A percentile compares a stretch with the other conserved stretches of the same genome.
These are phyloP conservation scores for Striga hermonthica DNA, from an alignment of 305 asterid species.

Conservation along the genomic window DNA sequence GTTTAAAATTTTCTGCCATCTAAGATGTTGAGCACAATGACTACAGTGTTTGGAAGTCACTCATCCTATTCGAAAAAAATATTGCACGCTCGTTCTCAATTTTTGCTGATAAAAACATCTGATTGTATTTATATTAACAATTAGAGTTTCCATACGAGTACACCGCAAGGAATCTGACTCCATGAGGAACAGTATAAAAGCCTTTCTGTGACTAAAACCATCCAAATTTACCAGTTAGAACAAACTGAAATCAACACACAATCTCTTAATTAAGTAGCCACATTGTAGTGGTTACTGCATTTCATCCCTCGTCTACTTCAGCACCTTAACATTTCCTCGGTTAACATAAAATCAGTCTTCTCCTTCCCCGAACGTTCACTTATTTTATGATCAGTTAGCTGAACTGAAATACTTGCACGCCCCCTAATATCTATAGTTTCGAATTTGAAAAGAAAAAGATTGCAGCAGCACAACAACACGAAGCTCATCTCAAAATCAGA, in stretches of 20 bases:
- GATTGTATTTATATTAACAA: not conserved
- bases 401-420: no score
- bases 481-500: not conserved
- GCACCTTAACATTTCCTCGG: no score
- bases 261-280: no score
- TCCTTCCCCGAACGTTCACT: no score
- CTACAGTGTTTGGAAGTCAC: not conserved
- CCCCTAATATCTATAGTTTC: not conserved
- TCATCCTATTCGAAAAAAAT: conserved; percentile 1
- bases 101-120: not conserved
- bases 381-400: no score
- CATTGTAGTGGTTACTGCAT: no score
- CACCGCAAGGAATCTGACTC: not conserved
- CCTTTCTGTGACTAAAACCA: not conserved
- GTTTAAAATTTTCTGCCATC: not conserved
- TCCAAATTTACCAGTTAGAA: not conserved
- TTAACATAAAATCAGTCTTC: no score
- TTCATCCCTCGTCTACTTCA: no score
- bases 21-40: conserved; percentile 1
- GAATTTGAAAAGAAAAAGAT: not conserved
- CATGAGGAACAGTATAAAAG: conserved; percentile 1
- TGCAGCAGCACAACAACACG: conserved; percentile 8
- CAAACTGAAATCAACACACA: not conserved
- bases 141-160: not conserved
- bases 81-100: not conserved